Evolutionary conservation across 257 asterid species (phyloP), one percentile per base, ranked within the genome.

Genomic region (Cinchona pubescens): DNA sequence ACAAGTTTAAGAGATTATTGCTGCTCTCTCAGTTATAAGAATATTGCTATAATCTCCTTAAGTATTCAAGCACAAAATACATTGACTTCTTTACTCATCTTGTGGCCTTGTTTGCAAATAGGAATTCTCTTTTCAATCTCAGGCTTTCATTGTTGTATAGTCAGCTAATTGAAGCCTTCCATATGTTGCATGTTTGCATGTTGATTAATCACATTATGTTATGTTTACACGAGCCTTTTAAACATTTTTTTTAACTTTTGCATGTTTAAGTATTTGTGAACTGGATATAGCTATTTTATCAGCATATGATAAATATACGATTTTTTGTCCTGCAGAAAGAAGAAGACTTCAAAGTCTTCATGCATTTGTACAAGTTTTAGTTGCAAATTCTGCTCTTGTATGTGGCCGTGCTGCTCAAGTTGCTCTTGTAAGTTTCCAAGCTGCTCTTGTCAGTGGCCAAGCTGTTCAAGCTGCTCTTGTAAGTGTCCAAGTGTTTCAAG

Each of bases 311-410:
- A 69, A 58, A 69, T 37, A 73, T 49, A 21, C 42, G 60, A 35
- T 30, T 38, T 62, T 75, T 8, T 70, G 75, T 80, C 70, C 73
- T 86, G 69, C 87, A 90, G 93, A 77, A 85, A 83, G 79, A 83
- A 77, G 81, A 82, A 82, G 67, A 58, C 82, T 48, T 79, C 89
- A 7, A 34, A 53, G 78, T 66, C 82, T 74, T 35, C 61, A 35
- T 82, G 85, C 78, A 81, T 72, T 27, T 81, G 81, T 78, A 81
- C 79, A 60, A 69, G 59, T 53, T 77, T 79, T 75, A 76, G 67
- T 49, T 56, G 67, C 56, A 56, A 62, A 56, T 56, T 56, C 42
- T 65, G 73, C 78, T 66, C 14, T n/a, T n/a, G 42, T 29, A 64
- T 46, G 48, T 46, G 19, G 60, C 76, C 69, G 21, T 29, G 18